phyloP scores from a whole-genome alignment of 1,284 basidiomycete genomes.

The Vanrija sp. region DNA sequence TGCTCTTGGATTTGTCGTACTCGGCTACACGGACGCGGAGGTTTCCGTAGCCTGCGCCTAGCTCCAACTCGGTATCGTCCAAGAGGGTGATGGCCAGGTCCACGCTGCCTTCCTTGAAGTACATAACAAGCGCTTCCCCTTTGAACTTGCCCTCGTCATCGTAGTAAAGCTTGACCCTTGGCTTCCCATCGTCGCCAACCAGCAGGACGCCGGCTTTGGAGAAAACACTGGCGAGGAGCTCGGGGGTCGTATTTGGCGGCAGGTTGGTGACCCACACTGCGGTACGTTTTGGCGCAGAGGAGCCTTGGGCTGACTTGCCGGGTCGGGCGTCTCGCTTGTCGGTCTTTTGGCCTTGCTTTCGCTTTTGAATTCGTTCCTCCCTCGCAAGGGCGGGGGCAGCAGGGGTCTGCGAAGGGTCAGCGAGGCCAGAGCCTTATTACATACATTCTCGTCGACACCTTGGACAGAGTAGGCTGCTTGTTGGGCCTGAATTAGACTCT shows the following conservation, averaged over 20 bases:
- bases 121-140: slow-evolving; percentile 93
- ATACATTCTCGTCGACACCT: slow-evolving; percentile 85
- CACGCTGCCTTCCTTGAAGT: slow-evolving; percentile 95
- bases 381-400: slow-evolving; percentile 75
- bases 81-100: slow-evolving; percentile 76
- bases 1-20: slow-evolving; percentile 60
- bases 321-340: not conserved
- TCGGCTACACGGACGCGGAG: slow-evolving; percentile 84
- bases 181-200: slow-evolving; percentile 79
- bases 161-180: slow-evolving; percentile 90
- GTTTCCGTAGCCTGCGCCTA: slow-evolving; percentile 63
- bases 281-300: slow-evolving; percentile 62
- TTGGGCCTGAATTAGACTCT: slow-evolving; percentile 74
- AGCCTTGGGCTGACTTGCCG: slow-evolving; percentile 46
- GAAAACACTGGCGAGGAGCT: slow-evolving; percentile 77
- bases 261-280: slow-evolving; percentile 87
- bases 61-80: slow-evolving; percentile 84
- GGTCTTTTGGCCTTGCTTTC: slow-evolving; percentile 40
- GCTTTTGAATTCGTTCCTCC: slow-evolving; percentile 60
- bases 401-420: slow-evolving; percentile 58
- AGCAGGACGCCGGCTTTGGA: slow-evolving; percentile 87
- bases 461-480: slow-evolving; percentile 86
- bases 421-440: slow-evolving; percentile 27
- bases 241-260: slow-evolving; percentile 68
- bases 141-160: slow-evolving; percentile 85